A percentile compares a stretch with the other conserved stretches of the same genome.
These are phyloP conservation scores for Beauveria asiatica DNA, from an alignment of 2,329 filamentous ascomycete genomes.

Conservation along the genomic window DNA sequence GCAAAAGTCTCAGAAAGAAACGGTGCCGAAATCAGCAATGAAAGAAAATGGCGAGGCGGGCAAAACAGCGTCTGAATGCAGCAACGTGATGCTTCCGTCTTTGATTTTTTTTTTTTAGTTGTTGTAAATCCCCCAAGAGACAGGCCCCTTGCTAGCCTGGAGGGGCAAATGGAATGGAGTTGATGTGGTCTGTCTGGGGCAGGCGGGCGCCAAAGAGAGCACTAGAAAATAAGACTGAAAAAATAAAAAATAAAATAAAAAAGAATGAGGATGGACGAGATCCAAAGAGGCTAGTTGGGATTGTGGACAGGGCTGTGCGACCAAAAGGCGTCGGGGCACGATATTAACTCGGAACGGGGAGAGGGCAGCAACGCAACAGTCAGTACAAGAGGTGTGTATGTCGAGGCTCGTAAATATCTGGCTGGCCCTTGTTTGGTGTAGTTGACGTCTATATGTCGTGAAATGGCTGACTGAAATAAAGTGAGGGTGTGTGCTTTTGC, in stretches of 20 bases:
- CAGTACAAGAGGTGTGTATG: neutral
- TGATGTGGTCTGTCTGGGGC: no score
- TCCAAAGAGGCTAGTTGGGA: neutral
- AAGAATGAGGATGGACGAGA: neutral
- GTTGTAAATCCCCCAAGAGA: neutral
- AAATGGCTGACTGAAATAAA: neutral
- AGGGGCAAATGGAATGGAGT: neutral
- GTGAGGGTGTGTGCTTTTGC: neutral
- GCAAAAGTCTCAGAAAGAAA: neutral
- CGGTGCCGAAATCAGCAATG: neutral
- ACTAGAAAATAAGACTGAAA: neutral
- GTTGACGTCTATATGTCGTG: neutral
- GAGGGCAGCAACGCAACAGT: neutral
- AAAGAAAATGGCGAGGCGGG: slow-evolving; percentile 7
- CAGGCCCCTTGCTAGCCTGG: neutral
- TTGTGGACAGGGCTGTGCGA: slow-evolving; percentile 6
- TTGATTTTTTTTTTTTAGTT: no score
- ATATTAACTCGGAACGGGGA: slow-evolving; percentile 14
- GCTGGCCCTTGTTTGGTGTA: neutral
- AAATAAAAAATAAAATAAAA: neutral
- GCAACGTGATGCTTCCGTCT: slow-evolving; percentile 6
- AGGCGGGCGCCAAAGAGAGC: neutral
- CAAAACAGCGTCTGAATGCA: neutral
- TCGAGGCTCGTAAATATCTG: slow-evolving; percentile 2
- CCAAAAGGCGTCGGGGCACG: slow-evolving; percentile 10